phyloP scores from a whole-genome alignment of 306 rosid genomes.

The Inga oerstediana region DNA sequence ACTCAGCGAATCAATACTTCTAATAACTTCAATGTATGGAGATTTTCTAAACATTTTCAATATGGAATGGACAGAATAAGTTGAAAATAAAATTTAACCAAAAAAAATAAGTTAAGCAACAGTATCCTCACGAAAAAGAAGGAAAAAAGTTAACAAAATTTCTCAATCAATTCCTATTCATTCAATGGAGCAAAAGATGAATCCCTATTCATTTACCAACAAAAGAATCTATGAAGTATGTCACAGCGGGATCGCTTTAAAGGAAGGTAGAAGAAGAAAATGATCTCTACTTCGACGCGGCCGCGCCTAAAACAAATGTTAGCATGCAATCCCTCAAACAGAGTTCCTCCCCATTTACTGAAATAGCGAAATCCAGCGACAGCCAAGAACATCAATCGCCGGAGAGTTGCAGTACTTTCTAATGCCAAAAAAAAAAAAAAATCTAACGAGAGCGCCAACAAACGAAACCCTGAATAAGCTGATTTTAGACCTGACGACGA shows the following conservation, averaged over 20 bases:
- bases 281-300: slow-evolving; percentile 25
- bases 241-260: background rate
- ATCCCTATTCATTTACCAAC: slow-evolving; percentile 14
- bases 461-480: slow-evolving; percentile 19
- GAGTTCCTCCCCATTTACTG: background rate
- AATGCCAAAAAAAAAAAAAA: background rate
- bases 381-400: background rate
- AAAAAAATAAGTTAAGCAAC: background rate
- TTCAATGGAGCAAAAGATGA: background rate
- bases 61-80: background rate
- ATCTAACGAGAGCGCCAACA: background rate
- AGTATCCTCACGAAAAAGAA: background rate
- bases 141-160: background rate
- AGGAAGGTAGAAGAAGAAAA: slow-evolving; percentile 14
- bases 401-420: background rate
- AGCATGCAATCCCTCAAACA: slow-evolving; percentile 13
- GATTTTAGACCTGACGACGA: background rate
- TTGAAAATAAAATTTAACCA: background rate
- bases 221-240: background rate
- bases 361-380: background rate
- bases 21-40: background rate
- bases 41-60: background rate
- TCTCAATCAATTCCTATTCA: slow-evolving; percentile 13
- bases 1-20: background rate
- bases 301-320: slow-evolving; percentile 2